Evolutionary conservation across 2,329 filamentous ascomycete species (phyloP), one percentile per base, ranked within the genome.

Genomic region (Aotearoamyces nothofagi): DNA sequence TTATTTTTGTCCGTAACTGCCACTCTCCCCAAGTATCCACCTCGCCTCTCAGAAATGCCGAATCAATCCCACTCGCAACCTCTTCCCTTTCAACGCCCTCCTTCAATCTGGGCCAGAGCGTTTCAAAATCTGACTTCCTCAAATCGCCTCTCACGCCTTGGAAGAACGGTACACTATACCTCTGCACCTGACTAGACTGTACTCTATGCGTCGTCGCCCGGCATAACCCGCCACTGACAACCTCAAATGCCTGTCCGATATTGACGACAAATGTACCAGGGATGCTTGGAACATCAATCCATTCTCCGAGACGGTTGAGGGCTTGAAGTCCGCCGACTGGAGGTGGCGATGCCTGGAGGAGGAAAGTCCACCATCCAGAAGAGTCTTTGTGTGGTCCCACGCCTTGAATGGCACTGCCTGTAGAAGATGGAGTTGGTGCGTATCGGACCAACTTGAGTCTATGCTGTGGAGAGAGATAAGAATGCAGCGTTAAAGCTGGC

Each of bases 371-470:
- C 66, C 67, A 74, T 3, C 69, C 69, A 0, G 66, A 71, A 0
- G 63, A 72, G 43, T 71, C 66, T 40, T 73, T 73, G 49, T 74
- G 69, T 1, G 69, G 61, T 0, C 69, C 69, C 1, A 74, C 67
- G 1, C 69, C 69, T 47, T 73, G 67, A n/a, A n/a, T n/a, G 3
- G 40, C 26, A 9, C 22, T 29, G 19, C n/a, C 19, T 2, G 31
- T 24, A 7, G 39, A 34, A 1, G 17, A 9, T 30, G 27, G 3
- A 35, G 31, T 0, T 14, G 50, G 39, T 0, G 65, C 64, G 30
- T 73, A 72, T 30, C 58, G 60, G 3, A 71, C 54, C 2, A 73
- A 50, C 39, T 73, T 71, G 22, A 75, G 55, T 4, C 70, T 62
- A 41, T 75, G 67, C 34, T 73, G 68, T 22, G 61, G 55, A 0